Evolutionary conservation across 352 stramenopile species (phyloP).

Genomic region (Globisporangium uncinulatum): DNA sequence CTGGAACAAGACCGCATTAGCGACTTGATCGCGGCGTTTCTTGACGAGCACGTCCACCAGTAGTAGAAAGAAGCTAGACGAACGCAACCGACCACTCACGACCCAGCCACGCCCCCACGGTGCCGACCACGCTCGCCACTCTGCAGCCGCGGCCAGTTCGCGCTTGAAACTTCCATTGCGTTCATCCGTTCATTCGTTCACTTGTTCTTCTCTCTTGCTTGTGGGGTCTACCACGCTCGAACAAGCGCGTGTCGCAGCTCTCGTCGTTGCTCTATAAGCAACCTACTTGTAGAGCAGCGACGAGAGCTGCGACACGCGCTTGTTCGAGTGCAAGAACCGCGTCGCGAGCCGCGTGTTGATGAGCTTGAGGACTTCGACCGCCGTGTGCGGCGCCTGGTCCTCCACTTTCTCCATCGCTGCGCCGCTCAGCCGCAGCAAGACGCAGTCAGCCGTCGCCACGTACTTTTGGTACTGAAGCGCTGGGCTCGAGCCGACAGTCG

Average conservation of each 20-base stretch:
- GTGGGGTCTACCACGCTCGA: background rate
- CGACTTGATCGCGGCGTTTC: slow-evolving; percentile 48
- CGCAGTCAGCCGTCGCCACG: slow-evolving; percentile 56
- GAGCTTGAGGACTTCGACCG: slow-evolving; percentile 68
- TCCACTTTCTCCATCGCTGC: slow-evolving; percentile 56
- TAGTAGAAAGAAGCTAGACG: too few species aligned
- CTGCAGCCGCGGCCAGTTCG: background rate
- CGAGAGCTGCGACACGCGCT: slow-evolving; percentile 70
- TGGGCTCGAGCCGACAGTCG: background rate
- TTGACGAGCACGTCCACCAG: slow-evolving; percentile 27
- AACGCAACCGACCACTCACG: background rate
- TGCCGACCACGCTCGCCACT: background rate
- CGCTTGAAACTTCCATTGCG: background rate
- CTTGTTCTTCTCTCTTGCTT: background rate
- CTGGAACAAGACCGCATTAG: slow-evolving; percentile 93
- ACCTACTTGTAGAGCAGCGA: slow-evolving; percentile 69
- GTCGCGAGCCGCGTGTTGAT: slow-evolving; percentile 55
- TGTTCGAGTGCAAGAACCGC: slow-evolving; percentile 66
- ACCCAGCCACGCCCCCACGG: background rate
- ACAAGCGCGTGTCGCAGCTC: too few species aligned
- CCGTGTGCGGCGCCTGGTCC: slow-evolving; percentile 48
- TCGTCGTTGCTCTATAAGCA: too few species aligned
- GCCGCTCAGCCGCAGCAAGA: slow-evolving; percentile 53
- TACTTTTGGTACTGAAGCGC: slow-evolving; percentile 47
- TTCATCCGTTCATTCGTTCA: too few species aligned